Percentiles rank a stretch among this genome's conserved stretches.
phyloP scores from a whole-genome alignment of 2,329 filamentous ascomycete genomes.

The Seiridium unicorne region DNA sequence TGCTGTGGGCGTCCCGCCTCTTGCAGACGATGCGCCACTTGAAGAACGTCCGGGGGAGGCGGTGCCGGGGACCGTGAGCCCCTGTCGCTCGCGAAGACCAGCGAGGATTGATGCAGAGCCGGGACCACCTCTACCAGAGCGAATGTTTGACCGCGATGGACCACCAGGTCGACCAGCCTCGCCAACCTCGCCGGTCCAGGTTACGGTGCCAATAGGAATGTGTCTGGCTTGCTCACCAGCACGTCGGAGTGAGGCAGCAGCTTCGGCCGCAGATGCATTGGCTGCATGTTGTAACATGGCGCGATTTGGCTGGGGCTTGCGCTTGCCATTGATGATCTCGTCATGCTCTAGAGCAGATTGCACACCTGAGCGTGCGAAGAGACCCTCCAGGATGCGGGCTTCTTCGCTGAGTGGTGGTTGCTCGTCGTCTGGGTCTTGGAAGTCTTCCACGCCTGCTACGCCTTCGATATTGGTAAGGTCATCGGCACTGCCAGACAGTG shows the following conservation, averaged over 20 bases:
- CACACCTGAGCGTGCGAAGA: conserved; percentile 82
- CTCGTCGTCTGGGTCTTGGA: conserved; percentile 46
- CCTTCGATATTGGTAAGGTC: conserved; percentile 32
- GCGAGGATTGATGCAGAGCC: conserved; percentile 55
- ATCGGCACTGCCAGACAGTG: conserved; percentile 17
- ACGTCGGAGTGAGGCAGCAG: conserved; percentile 71
- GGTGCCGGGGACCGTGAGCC: conserved; percentile 19
- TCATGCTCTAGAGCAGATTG: conserved; percentile 95
- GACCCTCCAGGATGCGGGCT: conserved; percentile 79
- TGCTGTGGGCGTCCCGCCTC: conserved; percentile 31
- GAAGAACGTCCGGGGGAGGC: background rate
- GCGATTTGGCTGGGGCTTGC: conserved; percentile 70
- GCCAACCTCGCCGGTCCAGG: conserved; percentile 88
- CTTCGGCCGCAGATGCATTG: conserved; percentile 72
- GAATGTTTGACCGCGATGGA: conserved; percentile 38
- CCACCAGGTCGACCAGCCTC: conserved; percentile 64
- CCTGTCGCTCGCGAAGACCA: conserved; percentile 57
- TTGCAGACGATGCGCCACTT: conserved; percentile 21
- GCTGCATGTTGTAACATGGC: conserved; percentile 81
- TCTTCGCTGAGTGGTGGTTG: conserved; percentile 53
- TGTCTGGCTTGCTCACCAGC: conserved; percentile 70
- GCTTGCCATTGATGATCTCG: conserved; percentile 77
- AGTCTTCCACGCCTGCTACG: conserved; percentile 26
- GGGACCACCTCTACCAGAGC: conserved; percentile 46
- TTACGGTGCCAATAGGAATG: conserved; percentile 80